Base-by-base conservation (phyloP, 139 green algal species). In the Tetradesmus lagerheimii region DNA sequence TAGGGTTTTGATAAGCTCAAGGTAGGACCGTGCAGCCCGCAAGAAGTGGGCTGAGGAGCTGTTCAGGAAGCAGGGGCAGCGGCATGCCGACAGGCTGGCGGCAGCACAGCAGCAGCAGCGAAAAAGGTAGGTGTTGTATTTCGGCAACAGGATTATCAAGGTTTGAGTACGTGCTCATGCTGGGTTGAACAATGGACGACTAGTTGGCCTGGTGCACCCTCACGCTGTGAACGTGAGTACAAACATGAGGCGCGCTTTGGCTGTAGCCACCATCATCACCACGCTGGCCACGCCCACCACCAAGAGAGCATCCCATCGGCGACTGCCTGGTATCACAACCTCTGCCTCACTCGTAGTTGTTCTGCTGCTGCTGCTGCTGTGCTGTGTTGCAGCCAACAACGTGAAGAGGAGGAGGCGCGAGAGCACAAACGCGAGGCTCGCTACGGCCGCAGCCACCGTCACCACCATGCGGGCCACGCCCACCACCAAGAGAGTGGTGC, bases 1-100 rank as follows among this genome's bases (percentile, higher is more conserved):
- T n/a, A n/a, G n/a, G n/a, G n/a, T n/a, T n/a, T n/a, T n/a, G n/a
- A n/a, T n/a, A n/a, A n/a, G n/a, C n/a, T n/a, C n/a, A n/a, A n/a
- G n/a, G 67, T 98, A 95, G 95, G 83, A 94, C 25, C 85, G 86
- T 15, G 43, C 76, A 16, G 92, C 94, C 67, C 92, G 95, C n/a
- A 83, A 78, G 41, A 81, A 71, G 35, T 95, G 92, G 94, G n/a
- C 67, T 12, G 75, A 87, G 67, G 66, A 64, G 14, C 45, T 90
- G 31, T 86, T 87, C 20, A 85, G 38, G 45, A 67, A 77, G 76
- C 87, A 91, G 41, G 75, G 27, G 71, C 78, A 92, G 79, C 66
- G 87, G 8, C 27, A 64, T 6, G 29, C 39, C 11, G 87, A 91
- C 29, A 64, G 79, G 38, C 5, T 80, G 37, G 20, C 38, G 29